Conservation (phyloP, 2,329 filamentous ascomycete species). For the Phialocephala sp. region DNA sequence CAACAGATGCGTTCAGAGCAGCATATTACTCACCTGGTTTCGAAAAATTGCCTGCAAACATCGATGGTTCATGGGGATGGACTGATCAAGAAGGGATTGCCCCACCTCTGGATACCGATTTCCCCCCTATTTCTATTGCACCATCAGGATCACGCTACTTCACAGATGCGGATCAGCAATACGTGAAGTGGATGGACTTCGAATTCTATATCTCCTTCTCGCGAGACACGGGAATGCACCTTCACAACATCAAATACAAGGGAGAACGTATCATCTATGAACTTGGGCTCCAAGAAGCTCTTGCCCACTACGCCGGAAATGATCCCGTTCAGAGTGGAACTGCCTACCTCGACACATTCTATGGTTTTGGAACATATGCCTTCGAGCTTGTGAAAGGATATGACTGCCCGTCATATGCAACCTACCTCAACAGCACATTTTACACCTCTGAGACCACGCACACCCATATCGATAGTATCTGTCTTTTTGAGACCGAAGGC, state of each 20-base stretch:
- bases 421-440: constrained; percentile 55
- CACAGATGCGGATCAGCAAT: constrained; percentile 26
- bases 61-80: constrained; percentile 31
- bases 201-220: constrained; percentile 57
- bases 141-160: constrained; percentile 32
- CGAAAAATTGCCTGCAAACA: constrained; percentile 22
- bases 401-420: constrained; percentile 56
- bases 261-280: constrained; percentile 52
- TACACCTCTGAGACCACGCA: constrained; percentile 51
- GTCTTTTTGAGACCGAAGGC: constrained; percentile 59
- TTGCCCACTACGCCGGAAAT: constrained; percentile 42
- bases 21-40: constrained; percentile 40
- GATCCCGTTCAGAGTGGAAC: constrained; percentile 38
- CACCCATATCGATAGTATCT: constrained; percentile 57
- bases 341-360: constrained; percentile 44
- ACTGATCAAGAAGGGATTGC: constrained; percentile 24
- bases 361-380: constrained; percentile 41
- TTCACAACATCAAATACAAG: constrained; percentile 60
- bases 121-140: constrained; percentile 26
- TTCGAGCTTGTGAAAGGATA: constrained; percentile 40
- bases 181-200: constrained; percentile 30
- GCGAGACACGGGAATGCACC: constrained; percentile 53
- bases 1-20: constrained; percentile 52
- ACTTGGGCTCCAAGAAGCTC: constrained; percentile 59
- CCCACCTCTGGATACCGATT: constrained; percentile 15